Evolutionary conservation across 1,139 yeast species (phyloP).

Genomic region (Kluyveromyces sp.): DNA sequence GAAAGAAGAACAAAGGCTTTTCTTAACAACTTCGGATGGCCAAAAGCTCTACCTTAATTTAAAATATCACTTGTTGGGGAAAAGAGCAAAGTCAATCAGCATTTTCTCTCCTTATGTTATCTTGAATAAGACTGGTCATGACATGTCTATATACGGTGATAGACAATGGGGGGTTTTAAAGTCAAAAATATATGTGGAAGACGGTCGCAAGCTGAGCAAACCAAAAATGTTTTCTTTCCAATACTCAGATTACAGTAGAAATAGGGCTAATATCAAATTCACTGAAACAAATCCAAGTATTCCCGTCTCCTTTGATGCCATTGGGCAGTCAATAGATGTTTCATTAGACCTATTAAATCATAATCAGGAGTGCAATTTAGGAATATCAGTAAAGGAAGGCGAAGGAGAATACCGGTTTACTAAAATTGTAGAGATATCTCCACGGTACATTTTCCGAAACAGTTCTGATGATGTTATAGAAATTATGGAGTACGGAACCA

Average conservation of each 20-base stretch:
- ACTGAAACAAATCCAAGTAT: conserved; percentile 72
- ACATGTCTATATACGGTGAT: conserved; percentile 58
- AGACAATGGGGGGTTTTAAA: conserved; percentile 45
- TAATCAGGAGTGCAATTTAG: conserved; percentile 67
- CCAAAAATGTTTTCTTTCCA: conserved; percentile 88
- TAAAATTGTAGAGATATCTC: conserved; percentile 73
- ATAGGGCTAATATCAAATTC: conserved; percentile 62
- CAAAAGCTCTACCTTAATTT: conserved; percentile 59
- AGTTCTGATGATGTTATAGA: conserved; percentile 45
- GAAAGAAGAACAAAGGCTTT: conserved; percentile 46
- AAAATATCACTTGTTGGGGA: conserved; percentile 47
- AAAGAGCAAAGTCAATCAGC: conserved; percentile 54
- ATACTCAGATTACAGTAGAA: conserved; percentile 47
- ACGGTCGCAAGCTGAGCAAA: conserved; percentile 33
- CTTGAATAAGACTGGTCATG: conserved; percentile 71
- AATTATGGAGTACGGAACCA: conserved; percentile 60
- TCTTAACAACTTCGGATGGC: conserved; percentile 51
- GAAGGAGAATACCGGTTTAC: conserved; percentile 74
- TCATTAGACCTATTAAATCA: conserved; percentile 50
- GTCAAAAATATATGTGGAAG: conserved; percentile 21
- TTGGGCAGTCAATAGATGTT: conserved; percentile 74
- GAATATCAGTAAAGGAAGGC: conserved; percentile 76
- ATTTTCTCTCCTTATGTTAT: conserved; percentile 80
- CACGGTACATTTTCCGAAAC: conserved; percentile 73
- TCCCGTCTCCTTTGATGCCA: conserved; percentile 79